Base-by-base conservation (phyloP, 176 grass and related monocot species). In the Cocos nucifera region DNA sequence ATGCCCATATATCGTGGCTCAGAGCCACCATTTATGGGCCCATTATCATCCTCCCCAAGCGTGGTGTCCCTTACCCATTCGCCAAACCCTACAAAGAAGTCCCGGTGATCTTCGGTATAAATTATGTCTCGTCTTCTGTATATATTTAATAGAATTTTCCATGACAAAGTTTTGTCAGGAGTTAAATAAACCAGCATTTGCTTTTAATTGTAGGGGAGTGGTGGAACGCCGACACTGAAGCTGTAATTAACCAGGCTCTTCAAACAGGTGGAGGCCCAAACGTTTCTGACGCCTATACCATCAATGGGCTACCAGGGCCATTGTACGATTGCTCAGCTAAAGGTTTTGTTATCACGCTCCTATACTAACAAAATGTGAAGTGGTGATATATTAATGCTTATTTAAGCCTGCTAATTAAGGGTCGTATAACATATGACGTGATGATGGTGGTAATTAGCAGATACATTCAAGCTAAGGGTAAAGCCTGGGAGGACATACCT, bases 391-490 rank as follows among this genome's bases (percentile, higher is more conserved):
- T 35, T 35, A 9, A 6, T 8, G 8, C 32, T 35, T 8, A 6
- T 32, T 32, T 9, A 8, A 35, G 32, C 5, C 32, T 9, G 6
- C 32, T 9, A 23, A 23, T 23, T 23, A 35, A 35, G 32, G 32
- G 6, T 35, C 5, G 32, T 35, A 0, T 35, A 6, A 35, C 32
- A 35, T 35, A 35, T 35, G 32, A 35, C 32, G 0, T 35, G 32
- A 35, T 35, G 32, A 35, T 35, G 32, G 32, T 44, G 2, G 35
- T 14, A 3, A 9, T 25, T 21, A 0, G 4, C 65, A 87, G 85
- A 88, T 66, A 83, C 85, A 51, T 88, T 83, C 80, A 79, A 70
- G 69, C 68, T 83, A 0, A 88, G 70, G 69, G 85, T 83, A 60
- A 30, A 39, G 27, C 69, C 85, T 3, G 80, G 77, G 22, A 70